A percentile compares a stretch with the other conserved stretches of the same genome.
Evolutionary conservation across 148 eudicot genomes (phyloP).

Genomic region (Diospyros kaki): DNA sequence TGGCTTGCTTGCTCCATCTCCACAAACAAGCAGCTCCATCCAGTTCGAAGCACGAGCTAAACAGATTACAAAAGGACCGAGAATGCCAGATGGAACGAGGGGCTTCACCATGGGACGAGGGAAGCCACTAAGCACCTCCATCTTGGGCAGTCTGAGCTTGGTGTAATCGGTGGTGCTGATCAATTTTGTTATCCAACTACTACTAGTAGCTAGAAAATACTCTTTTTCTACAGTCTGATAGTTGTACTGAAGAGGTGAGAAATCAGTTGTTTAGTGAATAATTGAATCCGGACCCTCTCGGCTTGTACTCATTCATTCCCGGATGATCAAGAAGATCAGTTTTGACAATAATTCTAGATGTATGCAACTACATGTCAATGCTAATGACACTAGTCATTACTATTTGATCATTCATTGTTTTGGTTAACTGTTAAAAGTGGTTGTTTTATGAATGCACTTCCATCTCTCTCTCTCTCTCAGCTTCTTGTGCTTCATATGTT

Average conservation of each 20-base stretch:
- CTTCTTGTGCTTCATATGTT: too few relatives aligned
- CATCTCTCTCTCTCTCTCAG: too few relatives aligned
- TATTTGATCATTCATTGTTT: too few relatives aligned
- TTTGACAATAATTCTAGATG: too few relatives aligned
- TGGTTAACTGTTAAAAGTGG: too few relatives aligned
- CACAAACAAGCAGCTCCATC: slow-evolving; percentile 24
- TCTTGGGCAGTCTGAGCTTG: slow-evolving; percentile 8
- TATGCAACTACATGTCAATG: too few relatives aligned
- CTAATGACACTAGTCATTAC: too few relatives aligned
- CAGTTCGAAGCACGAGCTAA: slow-evolving; percentile 39
- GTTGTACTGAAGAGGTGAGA: not conserved
- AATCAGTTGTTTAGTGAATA: slow-evolving; percentile 3
- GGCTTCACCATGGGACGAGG: slow-evolving; percentile 95
- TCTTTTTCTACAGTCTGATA: not conserved
- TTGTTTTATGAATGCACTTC: too few relatives aligned
- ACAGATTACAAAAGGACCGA: slow-evolving; percentile 55
- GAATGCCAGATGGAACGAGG: slow-evolving; percentile 92
- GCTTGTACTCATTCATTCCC: not conserved
- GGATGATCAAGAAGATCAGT: too few relatives aligned
- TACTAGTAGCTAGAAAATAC: not conserved
- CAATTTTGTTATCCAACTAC: slow-evolving; percentile 9
- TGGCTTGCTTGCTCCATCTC: slow-evolving; percentile 41
- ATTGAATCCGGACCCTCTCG: not conserved
- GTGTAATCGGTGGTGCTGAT: slow-evolving; percentile 6
- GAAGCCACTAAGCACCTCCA: slow-evolving; percentile 43